Conservation (phyloP, 2,329 filamentous ascomycete genomes). For the Phaeosphaeria sp. region DNA sequence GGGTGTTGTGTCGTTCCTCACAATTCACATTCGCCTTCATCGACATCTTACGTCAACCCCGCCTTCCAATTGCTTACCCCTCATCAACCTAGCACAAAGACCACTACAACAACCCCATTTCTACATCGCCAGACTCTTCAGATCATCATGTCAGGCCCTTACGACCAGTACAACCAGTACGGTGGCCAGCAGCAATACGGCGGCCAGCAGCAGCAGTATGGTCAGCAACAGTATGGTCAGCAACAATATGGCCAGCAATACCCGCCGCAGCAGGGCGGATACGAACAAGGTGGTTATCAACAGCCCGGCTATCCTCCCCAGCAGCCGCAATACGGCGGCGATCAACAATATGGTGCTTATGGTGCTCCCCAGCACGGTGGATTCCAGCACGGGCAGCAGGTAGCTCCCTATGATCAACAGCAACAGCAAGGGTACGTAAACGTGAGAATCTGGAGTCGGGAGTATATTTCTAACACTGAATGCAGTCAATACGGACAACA, state of each 20-base stretch:
- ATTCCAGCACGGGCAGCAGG: slow-evolving; percentile 56
- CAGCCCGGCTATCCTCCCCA: slow-evolving; percentile 40
- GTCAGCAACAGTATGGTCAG: slow-evolving; percentile 43
- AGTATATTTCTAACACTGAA: neutral
- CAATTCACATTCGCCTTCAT: slow-evolving; percentile 14
- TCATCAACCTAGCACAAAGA: slow-evolving; percentile 14
- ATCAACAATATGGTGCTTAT: slow-evolving; percentile 54
- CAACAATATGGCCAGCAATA: slow-evolving; percentile 49
- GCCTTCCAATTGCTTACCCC: slow-evolving; percentile 9
- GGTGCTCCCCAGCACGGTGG: no score
- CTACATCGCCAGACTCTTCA: slow-evolving; percentile 1
- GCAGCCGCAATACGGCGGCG: slow-evolving; percentile 40
- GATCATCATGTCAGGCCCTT: slow-evolving; percentile 59
- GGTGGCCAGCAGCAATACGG: slow-evolving; percentile 40
- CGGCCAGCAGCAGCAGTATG: slow-evolving; percentile 51
- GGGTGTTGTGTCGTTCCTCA: slow-evolving; percentile 18
- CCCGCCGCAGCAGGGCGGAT: slow-evolving; percentile 41
- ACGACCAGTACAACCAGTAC: slow-evolving; percentile 54
- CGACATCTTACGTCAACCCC: slow-evolving; percentile 15
- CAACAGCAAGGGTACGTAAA: slow-evolving; percentile 44
- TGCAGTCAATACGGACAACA: slow-evolving; percentile 35
- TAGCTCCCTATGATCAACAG: slow-evolving; percentile 39
- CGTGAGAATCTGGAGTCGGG: neutral
- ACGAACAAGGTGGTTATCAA: slow-evolving; percentile 40
- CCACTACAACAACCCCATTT: neutral